phyloP scores from a whole-genome alignment of 2,329 filamentous ascomycete genomes.

The Metarhizium sp. region DNA sequence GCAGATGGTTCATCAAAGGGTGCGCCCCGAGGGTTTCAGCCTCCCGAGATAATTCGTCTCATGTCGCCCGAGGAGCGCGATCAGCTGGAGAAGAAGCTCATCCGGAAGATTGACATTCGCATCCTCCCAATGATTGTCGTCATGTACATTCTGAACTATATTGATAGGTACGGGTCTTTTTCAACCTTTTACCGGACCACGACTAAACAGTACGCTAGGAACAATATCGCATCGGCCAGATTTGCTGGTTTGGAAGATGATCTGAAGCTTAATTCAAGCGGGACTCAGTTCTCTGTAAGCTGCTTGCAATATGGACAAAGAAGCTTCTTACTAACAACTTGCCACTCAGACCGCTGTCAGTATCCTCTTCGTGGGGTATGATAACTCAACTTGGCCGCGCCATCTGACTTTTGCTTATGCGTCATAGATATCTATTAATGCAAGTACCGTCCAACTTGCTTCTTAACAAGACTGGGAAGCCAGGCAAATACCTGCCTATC shows the following conservation, averaged over 20 bases:
- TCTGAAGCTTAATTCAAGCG: slow-evolving; percentile 33
- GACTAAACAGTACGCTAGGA: slow-evolving; percentile 22
- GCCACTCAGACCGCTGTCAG: slow-evolving; percentile 32
- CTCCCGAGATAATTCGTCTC: background rate
- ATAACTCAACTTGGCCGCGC: background rate
- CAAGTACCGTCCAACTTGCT: slow-evolving; percentile 42
- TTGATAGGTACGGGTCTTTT: slow-evolving; percentile 23
- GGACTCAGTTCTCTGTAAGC: slow-evolving; percentile 11
- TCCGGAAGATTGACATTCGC: slow-evolving; percentile 20
- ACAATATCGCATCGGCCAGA: slow-evolving; percentile 19
- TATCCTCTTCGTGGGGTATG: slow-evolving; percentile 37
- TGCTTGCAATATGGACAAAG: background rate
- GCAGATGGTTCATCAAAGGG: background rate
- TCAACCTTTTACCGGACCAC: background rate
- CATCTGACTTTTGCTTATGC: background rate
- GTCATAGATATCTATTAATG: slow-evolving; percentile 34
- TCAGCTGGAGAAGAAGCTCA: slow-evolving; percentile 7
- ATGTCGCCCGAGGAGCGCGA: slow-evolving; percentile 2
- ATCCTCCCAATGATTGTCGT: slow-evolving; percentile 18
- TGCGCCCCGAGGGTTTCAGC: background rate
- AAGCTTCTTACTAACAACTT: slow-evolving; percentile 3
- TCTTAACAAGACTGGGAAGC: slow-evolving; percentile 41
- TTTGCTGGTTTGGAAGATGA: slow-evolving; percentile 34
- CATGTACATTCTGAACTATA: slow-evolving; percentile 32
- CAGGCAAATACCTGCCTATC: slow-evolving; percentile 33